A percentile compares a stretch with the other conserved stretches of the same genome.
Evolutionary conservation across 257 asterid genomes (phyloP).

Genomic region (Solanum chiquidenum): DNA sequence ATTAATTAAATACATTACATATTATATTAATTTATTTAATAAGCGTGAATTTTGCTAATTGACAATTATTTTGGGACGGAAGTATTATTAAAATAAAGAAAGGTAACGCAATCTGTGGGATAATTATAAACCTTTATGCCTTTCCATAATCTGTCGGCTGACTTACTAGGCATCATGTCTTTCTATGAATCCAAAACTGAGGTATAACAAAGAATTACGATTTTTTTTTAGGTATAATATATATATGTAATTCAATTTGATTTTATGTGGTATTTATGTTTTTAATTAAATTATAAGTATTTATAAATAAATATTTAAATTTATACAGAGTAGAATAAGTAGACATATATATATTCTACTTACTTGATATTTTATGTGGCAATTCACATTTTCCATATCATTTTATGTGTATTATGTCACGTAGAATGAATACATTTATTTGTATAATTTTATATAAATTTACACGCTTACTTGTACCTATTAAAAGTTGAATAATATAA

Average conservation of each 20-base stretch:
- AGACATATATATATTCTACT: not conserved
- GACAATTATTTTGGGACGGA: no score
- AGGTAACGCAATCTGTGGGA: not conserved
- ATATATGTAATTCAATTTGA: no score
- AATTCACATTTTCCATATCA: not conserved
- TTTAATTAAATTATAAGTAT: no score
- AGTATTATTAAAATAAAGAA: not conserved
- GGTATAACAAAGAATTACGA: not conserved
- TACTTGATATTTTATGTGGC: not conserved
- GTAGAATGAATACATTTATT: no score
- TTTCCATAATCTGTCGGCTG: not conserved
- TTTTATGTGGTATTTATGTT: no score
- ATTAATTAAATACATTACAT: no score
- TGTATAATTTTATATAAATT: no score
- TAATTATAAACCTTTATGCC: not conserved
- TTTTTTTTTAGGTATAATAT: no score
- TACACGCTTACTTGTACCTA: not conserved
- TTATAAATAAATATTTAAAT: no score
- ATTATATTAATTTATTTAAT: no score
- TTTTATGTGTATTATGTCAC: no score
- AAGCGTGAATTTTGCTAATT: not conserved
- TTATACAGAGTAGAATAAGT: no score
- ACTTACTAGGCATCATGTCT: not conserved
- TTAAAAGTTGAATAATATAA: not conserved
- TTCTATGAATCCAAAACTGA: not conserved